Evolutionary conservation across 176 grass and related monocot genomes (phyloP).

Genomic region (Zea luxurians): DNA sequence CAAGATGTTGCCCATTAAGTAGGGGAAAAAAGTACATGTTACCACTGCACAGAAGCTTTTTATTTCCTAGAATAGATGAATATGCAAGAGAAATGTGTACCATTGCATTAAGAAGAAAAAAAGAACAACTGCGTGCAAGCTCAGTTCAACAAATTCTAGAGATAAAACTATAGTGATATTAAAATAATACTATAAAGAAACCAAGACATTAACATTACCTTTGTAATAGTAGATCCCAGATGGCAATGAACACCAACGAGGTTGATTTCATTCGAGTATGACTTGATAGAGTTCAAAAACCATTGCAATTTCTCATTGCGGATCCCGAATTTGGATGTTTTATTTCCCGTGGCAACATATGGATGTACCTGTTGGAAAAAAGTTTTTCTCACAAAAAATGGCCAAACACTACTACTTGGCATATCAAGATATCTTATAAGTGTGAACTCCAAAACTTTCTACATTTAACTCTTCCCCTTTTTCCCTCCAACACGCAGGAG

Average conservation of each 20-base stretch:
- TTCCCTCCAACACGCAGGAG: too few species aligned
- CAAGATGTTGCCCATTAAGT: neutral
- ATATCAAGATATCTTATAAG: too few species aligned
- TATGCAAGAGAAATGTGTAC: neutral
- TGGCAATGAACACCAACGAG: conserved; percentile 95
- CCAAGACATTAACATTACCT: conserved; percentile 45
- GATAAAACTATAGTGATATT: neutral
- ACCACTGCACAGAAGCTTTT: neutral
- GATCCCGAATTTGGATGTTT: conserved; percentile 97
- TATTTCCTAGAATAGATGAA: neutral
- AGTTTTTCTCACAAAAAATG: too few species aligned
- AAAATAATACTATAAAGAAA: neutral
- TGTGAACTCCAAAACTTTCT: too few species aligned
- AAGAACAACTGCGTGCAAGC: neutral
- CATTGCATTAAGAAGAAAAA: too few species aligned
- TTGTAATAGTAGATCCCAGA: conserved; percentile 95
- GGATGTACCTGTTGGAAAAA: conserved; percentile 73
- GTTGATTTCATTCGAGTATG: conserved; percentile 74
- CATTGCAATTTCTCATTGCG: conserved; percentile 96
- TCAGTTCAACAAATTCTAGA: conserved; percentile 3
- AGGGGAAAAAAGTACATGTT: neutral
- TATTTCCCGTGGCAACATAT: conserved; percentile 98
- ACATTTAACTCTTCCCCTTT: too few species aligned
- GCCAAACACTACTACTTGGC: too few species aligned
- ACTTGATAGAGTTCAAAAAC: conserved; percentile 92